Evolutionary conservation across 768 basidiomycete genomes (phyloP), one percentile per base, ranked within the genome.

Genomic region (Lactarius quietus): DNA sequence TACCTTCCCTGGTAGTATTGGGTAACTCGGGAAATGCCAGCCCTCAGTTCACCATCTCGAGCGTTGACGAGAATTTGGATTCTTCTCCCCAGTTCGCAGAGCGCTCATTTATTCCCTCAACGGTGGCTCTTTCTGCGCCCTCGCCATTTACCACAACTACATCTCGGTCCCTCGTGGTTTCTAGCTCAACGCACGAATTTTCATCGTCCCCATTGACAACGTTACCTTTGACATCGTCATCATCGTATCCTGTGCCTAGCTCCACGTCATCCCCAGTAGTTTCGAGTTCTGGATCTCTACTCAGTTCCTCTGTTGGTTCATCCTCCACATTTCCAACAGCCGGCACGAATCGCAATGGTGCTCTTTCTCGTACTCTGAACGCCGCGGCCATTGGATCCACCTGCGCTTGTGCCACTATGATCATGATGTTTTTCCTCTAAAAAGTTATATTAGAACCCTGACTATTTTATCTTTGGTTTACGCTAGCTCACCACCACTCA

Each of bases 1-100:
- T 29, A 20, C 45, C 23, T 26, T 48, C 45, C 23, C 45, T 45
- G 12, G 43, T 39, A 68, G 67, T 65, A 33, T 17, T 68, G 3
- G 67, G 67, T 2, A 59, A 65, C 33, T 68, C 67, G n/a, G 67
- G 67, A 18, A 61, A 68, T 36, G 33, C 45, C n/a, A 65, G 63
- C 31, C 63, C 64, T n/a, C 43, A 23, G 38, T 65, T 65, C 57
- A 65, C 67, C 20, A 65, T 68, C 56, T 28, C 60, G 15, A 48
- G 64, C 26, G 33, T 41, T 20, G 15, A 29, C 20, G 17, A 48
- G 1, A 33, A 20, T 15, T n/a, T 28, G 14, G 18, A 8, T 10
- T 23, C 53, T 12, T 18, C 54, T 9, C 23, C 41, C 14, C 23
- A 17, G 2, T 35, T 26, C 20, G 10, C 8, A 35, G 33, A 36